Conservation (phyloP, 2,329 filamentous ascomycete genomes). For the Exophiala mesophila region DNA sequence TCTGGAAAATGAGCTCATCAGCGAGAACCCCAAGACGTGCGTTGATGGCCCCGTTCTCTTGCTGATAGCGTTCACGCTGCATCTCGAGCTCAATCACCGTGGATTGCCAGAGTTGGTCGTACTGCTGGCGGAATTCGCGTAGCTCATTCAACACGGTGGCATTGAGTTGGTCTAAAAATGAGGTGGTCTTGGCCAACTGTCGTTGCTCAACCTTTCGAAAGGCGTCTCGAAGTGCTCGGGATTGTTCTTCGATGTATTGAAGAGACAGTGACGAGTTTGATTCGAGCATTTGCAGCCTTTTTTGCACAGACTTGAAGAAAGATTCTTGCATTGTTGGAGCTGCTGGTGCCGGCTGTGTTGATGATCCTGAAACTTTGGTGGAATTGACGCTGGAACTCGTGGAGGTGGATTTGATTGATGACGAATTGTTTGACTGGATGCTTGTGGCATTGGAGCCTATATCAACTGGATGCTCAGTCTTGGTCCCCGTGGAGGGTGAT, state of each 20-base stretch:
- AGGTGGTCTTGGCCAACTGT: slow-evolving; percentile 75
- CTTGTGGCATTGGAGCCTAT: neutral
- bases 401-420: slow-evolving; percentile 5
- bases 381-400: slow-evolving; percentile 9
- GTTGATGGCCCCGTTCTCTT: slow-evolving; percentile 77
- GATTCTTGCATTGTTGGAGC: slow-evolving; percentile 89
- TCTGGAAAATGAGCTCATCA: slow-evolving; percentile 80
- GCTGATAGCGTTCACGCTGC: slow-evolving; percentile 77
- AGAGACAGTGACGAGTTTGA: slow-evolving; percentile 87
- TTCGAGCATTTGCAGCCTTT: slow-evolving; percentile 85
- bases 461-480: neutral
- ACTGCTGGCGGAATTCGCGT: slow-evolving; percentile 71
- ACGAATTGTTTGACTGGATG: slow-evolving; percentile 3
- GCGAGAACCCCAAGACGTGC: slow-evolving; percentile 78
- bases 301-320: slow-evolving; percentile 95
- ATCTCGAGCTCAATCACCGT: slow-evolving; percentile 87
- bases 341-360: slow-evolving; percentile 48
- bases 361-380: slow-evolving; percentile 32
- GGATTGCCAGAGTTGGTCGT: slow-evolving; percentile 94
- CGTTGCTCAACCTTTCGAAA: slow-evolving; percentile 82
- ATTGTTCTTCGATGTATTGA: slow-evolving; percentile 96
- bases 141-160: slow-evolving; percentile 78
- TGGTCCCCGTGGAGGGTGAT: neutral
- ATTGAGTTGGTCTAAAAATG: slow-evolving; percentile 81
- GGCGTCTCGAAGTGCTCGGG: slow-evolving; percentile 79